These are phyloP conservation scores for Pseudogymnoascus sp. DNA, from an alignment of 2,329 filamentous ascomycete species.

Conservation along the genomic window DNA sequence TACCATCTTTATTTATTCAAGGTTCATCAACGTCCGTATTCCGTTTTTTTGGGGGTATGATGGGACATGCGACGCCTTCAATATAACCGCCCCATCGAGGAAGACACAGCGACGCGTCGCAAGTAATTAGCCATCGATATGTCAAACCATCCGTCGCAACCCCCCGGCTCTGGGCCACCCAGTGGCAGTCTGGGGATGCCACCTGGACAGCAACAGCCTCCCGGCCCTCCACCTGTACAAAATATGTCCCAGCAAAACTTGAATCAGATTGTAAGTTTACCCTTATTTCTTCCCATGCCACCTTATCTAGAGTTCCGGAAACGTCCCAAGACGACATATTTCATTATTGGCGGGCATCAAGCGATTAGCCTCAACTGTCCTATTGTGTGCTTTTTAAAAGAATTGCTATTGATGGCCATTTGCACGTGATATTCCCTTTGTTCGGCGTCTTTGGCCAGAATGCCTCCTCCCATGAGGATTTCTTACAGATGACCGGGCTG, in stretches of 20 bases:
- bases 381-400: not conserved
- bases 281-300: constrained; percentile 7
- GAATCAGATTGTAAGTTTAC: constrained; percentile 77
- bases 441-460: not conserved
- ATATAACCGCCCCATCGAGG: not conserved
- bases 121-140: constrained; percentile 18
- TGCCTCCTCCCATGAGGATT: not conserved
- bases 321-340: not conserved
- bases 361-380: not conserved
- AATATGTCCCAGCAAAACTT: constrained; percentile 77
- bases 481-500: not conserved
- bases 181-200: constrained; percentile 37
- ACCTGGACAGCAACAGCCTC: constrained; percentile 38
- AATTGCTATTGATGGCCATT: constrained; percentile 1
- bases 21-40: not conserved
- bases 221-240: constrained; percentile 37
- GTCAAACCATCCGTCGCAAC: constrained; percentile 35
- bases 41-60: not conserved
- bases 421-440: not conserved
- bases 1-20: not conserved
- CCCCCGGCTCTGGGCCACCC: constrained; percentile 38
- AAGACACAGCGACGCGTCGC: constrained; percentile 1
- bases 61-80: not conserved
- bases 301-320: not conserved
- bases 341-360: not conserved